Evolutionary conservation across 2,329 filamentous ascomycete species (phyloP).

Genomic region (Penicillium polonicum): DNA sequence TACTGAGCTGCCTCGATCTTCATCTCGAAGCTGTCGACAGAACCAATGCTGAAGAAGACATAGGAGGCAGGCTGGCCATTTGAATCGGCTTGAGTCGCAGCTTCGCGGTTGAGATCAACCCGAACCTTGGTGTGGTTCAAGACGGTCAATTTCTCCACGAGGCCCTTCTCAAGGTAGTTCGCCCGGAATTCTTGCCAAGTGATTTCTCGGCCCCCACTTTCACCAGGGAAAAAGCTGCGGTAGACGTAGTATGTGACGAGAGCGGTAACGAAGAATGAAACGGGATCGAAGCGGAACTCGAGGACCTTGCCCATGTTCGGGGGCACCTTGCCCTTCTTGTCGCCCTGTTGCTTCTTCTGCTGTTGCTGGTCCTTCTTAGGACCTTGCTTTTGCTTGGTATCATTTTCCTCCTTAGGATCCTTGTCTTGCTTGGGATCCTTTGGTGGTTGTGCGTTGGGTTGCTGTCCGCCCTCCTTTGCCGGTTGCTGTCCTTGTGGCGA

Average conservation of each 20-base stretch:
- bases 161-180: conserved; percentile 91
- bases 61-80: conserved; percentile 68
- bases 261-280: conserved; percentile 56
- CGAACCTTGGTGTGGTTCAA: conserved; percentile 75
- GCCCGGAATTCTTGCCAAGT: conserved; percentile 96
- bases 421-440: conserved; percentile 5
- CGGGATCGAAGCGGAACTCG: conserved; percentile 55
- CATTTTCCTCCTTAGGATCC: conserved; percentile 4
- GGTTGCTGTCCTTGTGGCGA: conserved; percentile 28
- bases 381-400: conserved; percentile 9
- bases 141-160: conserved; percentile 88
- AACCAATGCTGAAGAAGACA: conserved; percentile 96
- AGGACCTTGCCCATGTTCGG: conserved; percentile 38
- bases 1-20: conserved; percentile 84
- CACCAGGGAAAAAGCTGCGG: conserved; percentile 64
- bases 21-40: conserved; percentile 87
- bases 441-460: conserved; percentile 18
- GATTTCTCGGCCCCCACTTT: conserved; percentile 70
- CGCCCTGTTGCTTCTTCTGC: conserved; percentile 27
- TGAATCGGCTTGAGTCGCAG: conserved; percentile 67
- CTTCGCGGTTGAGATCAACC: conserved; percentile 76
- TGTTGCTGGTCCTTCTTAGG: conserved; percentile 17
- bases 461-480: conserved; percentile 23
- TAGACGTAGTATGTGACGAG: conserved; percentile 65
- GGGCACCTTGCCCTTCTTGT: conserved; percentile 29